These are phyloP conservation scores for Boletus tylopilopsis DNA, from an alignment of 768 basidiomycete genomes.

Conservation along the genomic window DNA sequence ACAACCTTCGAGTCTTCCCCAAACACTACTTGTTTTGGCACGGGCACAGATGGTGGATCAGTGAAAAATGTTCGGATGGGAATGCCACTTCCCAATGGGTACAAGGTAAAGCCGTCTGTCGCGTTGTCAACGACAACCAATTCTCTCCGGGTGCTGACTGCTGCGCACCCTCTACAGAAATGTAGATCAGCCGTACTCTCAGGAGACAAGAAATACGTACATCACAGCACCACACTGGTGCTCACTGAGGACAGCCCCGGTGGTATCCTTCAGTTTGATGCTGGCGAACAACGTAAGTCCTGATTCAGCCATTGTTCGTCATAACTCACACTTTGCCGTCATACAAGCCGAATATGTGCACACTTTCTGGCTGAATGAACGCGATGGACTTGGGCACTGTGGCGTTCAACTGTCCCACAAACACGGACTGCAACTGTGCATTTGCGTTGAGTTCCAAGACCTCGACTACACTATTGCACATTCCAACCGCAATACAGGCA, in stretches of 20 bases:
- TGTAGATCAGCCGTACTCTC: too few species aligned
- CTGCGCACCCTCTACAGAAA: constrained; percentile 4
- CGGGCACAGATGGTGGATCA: background rate
- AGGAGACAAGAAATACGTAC: background rate
- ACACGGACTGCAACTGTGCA: too few species aligned
- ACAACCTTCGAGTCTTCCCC: constrained; percentile 4
- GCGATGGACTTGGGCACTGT: too few species aligned
- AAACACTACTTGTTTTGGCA: constrained; percentile 10
- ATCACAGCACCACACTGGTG: constrained; percentile 4
- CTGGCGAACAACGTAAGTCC: background rate
- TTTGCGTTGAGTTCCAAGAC: too few species aligned
- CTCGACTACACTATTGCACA: too few species aligned
- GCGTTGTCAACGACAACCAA: constrained; percentile 7
- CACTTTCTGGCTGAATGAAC: too few species aligned
- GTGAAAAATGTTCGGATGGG: background rate
- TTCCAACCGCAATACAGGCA: too few species aligned
- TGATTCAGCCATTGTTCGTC: background rate
- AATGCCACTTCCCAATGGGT: background rate
- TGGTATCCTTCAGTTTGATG: constrained; percentile 1
- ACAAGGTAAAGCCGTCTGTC: background rate
- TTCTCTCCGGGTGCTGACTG: background rate
- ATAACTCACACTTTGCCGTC: too few species aligned
- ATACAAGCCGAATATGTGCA: too few species aligned
- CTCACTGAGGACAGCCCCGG: constrained; percentile 1
- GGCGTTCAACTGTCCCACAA: too few species aligned